Base-by-base conservation (phyloP, 495 filamentous ascomycete species). In the Aspergillus ostianus region DNA sequence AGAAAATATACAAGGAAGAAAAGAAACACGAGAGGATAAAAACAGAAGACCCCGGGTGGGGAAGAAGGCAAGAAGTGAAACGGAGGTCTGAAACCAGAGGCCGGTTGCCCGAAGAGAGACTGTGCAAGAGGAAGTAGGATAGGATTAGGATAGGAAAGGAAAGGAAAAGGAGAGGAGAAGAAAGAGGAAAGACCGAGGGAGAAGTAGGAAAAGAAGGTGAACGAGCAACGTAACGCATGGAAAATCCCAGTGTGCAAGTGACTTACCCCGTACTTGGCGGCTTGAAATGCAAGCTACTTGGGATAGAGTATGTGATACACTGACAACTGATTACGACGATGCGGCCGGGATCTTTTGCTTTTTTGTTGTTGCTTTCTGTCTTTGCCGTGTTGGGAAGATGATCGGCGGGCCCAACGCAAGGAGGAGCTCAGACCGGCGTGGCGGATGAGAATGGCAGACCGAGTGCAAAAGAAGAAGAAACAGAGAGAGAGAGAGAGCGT, bases 401-500 rank as follows among this genome's bases (percentile, higher is more conserved):
- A 67, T 67, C 64, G 64, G 61, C 64, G 23, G 23, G 23, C 41
- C 32, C 17, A 61, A 47, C 55, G 63, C 59, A 65, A 65, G 63
- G 63, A 62, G 53, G 36, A 52, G 50, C 29, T 57, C 48, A 57
- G 53, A 60, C 52, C 23, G 30, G 20, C 53, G 55, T 30, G 44
- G 47, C 51, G 55, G 46, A 36, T 17, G 17, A 47, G 18, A 18
- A 27, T 21, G 9, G 41, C 17, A 21, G 30, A 23, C n/a, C 17
- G 21, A 55, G 53, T 17, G 9, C 6, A 21, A 6, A 36, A 15
- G 52, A 2, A 17, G 17, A 17, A 13, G 17, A 13, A 4, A 26
- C 18, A 15, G 52, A 45, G 27, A 0, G 52, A 9, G 23, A 8
- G n/a, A 0, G 27, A 2, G 30, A 26, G 0, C 1, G 32, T 46